Conservation (phyloP, 202 grass and related monocot species). For the Carex sylvatica region DNA sequence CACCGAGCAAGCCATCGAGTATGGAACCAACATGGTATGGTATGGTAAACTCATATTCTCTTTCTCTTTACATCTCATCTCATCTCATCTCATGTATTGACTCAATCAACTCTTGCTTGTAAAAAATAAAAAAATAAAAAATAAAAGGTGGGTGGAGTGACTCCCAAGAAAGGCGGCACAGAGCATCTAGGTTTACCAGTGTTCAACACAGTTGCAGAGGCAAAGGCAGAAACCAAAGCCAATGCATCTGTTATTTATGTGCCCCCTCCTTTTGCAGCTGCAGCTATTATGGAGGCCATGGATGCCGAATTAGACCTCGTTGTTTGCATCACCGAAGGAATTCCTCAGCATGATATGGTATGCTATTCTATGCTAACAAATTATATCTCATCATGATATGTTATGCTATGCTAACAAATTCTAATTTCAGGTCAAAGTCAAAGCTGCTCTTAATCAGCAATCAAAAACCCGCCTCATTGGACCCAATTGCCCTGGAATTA, state of each 20-base stretch:
- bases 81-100: background rate
- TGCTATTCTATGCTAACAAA: no score
- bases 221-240: slow-evolving; percentile 94
- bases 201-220: slow-evolving; percentile 87
- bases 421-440: slow-evolving; percentile 75
- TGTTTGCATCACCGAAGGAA: slow-evolving; percentile 98
- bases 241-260: slow-evolving; percentile 99
- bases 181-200: slow-evolving; percentile 93
- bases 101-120: no score
- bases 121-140: no score
- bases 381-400: no score
- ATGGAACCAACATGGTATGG: slow-evolving; percentile 99
- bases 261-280: slow-evolving; percentile 93
- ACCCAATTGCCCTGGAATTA: slow-evolving; percentile 96
- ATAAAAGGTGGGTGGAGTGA: slow-evolving; percentile 87
- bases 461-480: slow-evolving; percentile 94
- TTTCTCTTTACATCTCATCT: background rate
- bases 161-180: slow-evolving; percentile 98
- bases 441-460: slow-evolving; percentile 86
- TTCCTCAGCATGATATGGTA: slow-evolving; percentile 96
- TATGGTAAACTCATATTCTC: background rate
- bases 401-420: no score
- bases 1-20: slow-evolving; percentile 99
- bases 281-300: slow-evolving; percentile 96
- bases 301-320: slow-evolving; percentile 88